Base-by-base conservation (phyloP, 495 filamentous ascomycete species). In the Penicillium pulvis region DNA sequence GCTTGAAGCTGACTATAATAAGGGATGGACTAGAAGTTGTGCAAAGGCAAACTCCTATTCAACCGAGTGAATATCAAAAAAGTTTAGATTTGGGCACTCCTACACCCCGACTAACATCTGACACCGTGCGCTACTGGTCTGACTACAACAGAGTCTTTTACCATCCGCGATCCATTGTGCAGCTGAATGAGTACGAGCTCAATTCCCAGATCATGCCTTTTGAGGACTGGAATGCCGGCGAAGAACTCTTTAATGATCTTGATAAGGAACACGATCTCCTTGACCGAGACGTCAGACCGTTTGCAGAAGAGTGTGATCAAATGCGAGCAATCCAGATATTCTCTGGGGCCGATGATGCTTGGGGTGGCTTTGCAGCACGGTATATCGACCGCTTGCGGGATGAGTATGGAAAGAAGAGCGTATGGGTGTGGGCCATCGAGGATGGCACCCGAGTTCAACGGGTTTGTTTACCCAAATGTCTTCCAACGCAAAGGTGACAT, bases 81-180 rank as follows among this genome's bases (percentile, higher is more conserved):
- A 87, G 83, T 56, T 85, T 98, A 33, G 89, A 96, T 60, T 69
- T 77, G 56, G 91, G 90, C 26, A 71, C 85, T 45, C 60, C 72
- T 6, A 62, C 77, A 3, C 86, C 90, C 2, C 75, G 75, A 17
- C 81, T 96, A 16, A 88, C 79, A 3, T 80, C 88, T 0, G 78
- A 83, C 31, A 82, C 86, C 3, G 89, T 98, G 19, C 87, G 90
- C 31, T 98, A 91, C 76, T 98, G 95, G 93, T 96, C 92, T 14
- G 94, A 98, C 73, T 98, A 90, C 73, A 92, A 89, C 60, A 85
- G 91, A 28, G 80, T 96, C 14, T 98, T 87, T 74, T 98, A 91
- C 70, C 93, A 99, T 68, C 94, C 94, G 3, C 86, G 86, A 41
- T 97, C 92, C 5, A 83, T 96, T 39, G 80, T 96, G 8, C 93